Conservation (phyloP, 192 early-diverging fungal species). For the Coemansia sp. region DNA sequence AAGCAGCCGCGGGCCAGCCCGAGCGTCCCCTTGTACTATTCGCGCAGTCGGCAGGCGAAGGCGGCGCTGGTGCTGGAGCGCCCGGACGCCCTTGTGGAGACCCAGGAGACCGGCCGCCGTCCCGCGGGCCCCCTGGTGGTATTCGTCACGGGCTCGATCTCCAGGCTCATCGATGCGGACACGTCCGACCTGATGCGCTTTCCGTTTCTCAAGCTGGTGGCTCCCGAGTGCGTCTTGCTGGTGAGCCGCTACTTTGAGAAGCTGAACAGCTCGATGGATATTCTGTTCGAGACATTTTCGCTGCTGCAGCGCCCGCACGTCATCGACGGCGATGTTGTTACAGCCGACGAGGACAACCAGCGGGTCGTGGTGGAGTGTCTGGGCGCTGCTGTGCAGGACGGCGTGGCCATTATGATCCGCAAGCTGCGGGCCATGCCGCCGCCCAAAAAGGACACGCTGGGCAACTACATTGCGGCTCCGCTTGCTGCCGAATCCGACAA, state of each 20-base stretch:
- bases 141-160: slow-evolving; percentile 32
- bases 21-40: slow-evolving; percentile 19
- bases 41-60: slow-evolving; percentile 26
- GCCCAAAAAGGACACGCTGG: not conserved
- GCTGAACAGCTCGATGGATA: slow-evolving; percentile 22
- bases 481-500: not conserved
- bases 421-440: not conserved
- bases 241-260: slow-evolving; percentile 34
- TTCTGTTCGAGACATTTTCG: slow-evolving; percentile 36
- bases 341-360: slow-evolving; percentile 26
- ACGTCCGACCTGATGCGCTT: slow-evolving; percentile 26
- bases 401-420: slow-evolving; percentile 36
- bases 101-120: slow-evolving; percentile 9
- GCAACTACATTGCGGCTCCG: not conserved
- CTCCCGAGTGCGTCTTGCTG: slow-evolving; percentile 29
- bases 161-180: slow-evolving; percentile 33
- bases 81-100: slow-evolving; percentile 12
- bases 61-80: slow-evolving; percentile 40
- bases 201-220: slow-evolving; percentile 41
- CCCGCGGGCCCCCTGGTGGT: slow-evolving; percentile 31
- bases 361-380: slow-evolving; percentile 39
- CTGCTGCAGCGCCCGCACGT: slow-evolving; percentile 33
- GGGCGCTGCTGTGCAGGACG: slow-evolving; percentile 41
- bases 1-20: slow-evolving; percentile 14
- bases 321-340: slow-evolving; percentile 36